Base-by-base conservation (phyloP, 2,329 filamentous ascomycete genomes). In the Diplodia mutila region DNA sequence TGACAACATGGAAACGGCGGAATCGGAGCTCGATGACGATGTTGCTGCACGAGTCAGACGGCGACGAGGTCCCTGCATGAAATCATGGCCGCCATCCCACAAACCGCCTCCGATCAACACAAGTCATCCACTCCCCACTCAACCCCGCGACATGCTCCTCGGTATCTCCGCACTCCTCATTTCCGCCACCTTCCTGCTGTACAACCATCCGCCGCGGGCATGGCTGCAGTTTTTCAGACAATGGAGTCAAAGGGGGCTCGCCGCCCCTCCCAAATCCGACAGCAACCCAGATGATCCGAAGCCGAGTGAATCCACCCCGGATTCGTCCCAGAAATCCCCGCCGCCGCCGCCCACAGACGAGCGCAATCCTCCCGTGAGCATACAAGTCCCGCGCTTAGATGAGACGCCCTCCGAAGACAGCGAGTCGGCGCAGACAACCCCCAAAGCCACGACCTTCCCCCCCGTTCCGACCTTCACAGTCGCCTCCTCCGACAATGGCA, bases 91-190 rank as follows among this genome's bases (percentile, higher is more conserved):
- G 59, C 59, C 59, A 51, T 63, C 32, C 59, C 59, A 32, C 59
- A 51, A 37, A 34, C 25, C 11, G 57, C 57, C 42, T 49, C 55
- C 57, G 57, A 61, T 61, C 59, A 61, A 51, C 59, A 51, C 59
- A 63, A 23, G 23, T 29, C 59, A 48, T 12, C 25, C 25, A 29
- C 23, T 8, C 23, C 21, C 39, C 16, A 48, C 65, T 32, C 53
- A 48, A 18, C 25, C 46, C 42, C 65, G 16, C 66, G 55, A 34
- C 61, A 80, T 80, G 78, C 73, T 80, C 64, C 72, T 79, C 65
- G 78, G 75, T 57, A 73, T 79, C 61, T 77, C 78, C n/a, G 68
- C 78, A 14, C 70, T 80, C 39, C 74, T 75, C 42, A 73, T 79
- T 57, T 79, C 78, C 68, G 73, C 79, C 52, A 76, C 77, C 4